These are phyloP conservation scores for Penicillium frequentans DNA, from an alignment of 2,329 filamentous ascomycete species.

Conservation along the genomic window DNA sequence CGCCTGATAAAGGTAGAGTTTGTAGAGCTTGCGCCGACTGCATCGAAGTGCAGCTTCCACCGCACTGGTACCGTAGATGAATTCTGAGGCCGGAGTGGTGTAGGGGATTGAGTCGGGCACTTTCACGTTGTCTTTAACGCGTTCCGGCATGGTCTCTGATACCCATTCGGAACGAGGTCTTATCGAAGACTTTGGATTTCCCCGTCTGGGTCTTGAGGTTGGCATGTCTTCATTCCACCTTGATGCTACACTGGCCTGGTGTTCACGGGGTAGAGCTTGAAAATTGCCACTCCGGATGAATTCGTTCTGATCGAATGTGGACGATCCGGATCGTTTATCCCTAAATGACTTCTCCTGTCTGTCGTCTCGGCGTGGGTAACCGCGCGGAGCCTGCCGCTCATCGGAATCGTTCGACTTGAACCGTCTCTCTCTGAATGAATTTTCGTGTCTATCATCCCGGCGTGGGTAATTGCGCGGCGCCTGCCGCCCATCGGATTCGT, in stretches of 20 bases:
- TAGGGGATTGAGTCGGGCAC: conserved; percentile 58
- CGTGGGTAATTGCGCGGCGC: neutral
- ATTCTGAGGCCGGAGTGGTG: conserved; percentile 85
- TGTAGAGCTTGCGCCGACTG: conserved; percentile 72
- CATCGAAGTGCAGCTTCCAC: conserved; percentile 76
- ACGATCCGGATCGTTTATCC: neutral
- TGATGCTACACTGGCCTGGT: conserved; percentile 12
- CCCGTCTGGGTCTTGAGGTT: neutral
- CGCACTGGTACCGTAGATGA: conserved; percentile 80
- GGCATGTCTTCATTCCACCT: conserved; percentile 1
- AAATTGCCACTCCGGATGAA: conserved; percentile 34
- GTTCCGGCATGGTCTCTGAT: conserved; percentile 31
- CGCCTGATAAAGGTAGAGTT: conserved; percentile 72
- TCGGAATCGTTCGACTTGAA: neutral
- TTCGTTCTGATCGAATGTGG: conserved; percentile 29
- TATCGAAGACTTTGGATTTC: neutral
- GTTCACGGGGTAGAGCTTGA: conserved; percentile 23
- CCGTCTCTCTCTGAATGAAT: neutral
- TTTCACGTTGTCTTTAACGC: conserved; percentile 34
- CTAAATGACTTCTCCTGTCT: neutral
- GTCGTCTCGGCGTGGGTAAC: neutral
- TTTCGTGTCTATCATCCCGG: neutral
- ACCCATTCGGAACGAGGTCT: conserved; percentile 18
- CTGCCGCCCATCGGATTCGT: neutral
- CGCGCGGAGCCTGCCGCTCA: neutral